Base-by-base conservation (phyloP, 2,329 filamentous ascomycete genomes). In the Neopestalotiopsis sp. region DNA sequence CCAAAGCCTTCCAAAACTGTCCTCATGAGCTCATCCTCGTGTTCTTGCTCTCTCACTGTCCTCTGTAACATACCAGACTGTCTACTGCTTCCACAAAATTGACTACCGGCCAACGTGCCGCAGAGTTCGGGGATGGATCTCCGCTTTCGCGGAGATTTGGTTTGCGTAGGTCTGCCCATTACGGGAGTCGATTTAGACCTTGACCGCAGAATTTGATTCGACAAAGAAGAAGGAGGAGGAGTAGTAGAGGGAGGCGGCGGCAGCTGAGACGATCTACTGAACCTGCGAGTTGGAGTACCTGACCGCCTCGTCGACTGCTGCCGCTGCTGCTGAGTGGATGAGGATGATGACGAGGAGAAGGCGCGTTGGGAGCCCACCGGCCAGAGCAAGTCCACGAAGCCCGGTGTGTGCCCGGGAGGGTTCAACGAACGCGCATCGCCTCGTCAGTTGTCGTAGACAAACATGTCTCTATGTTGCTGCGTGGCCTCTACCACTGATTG, bases 401-500 rank as follows among this genome's bases (percentile, higher is more conserved):
- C 74, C 67, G 72, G 75, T 68, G 71, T 66, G n/a, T 45, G 34
- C 13, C 64, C 65, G 65, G 57, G 52, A 42, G 65, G 57, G 59
- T 61, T 61, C 59, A 30, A 61, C 52, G 56, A 67, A 67, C 71
- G 69, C 66, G 69, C 66, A 24, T 12, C 68, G 67, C 70, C 75
- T 69, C 75, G 76, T 79, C 78, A 79, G 71, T 71, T 76, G 72
- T 73, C 84, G 67, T 89, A 94, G 45, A 82, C 75, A 78, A 98
- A 98, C 65, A 98, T 91, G 70, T 90, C 85, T 76, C 92, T 93
- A 78, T 94, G 89, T 64, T 90, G 88, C 81, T 98, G 95, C 42
- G 94, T 96, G 45, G 90, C 91, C 69, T 98, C 93, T 17, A 97
- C 95, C 3, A 98, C 92, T 0, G 91, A 89, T 68, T 93, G 90